Percentiles rank a stretch among this genome's conserved stretches.
Conservation (phyloP, 1,284 basidiomycete species). For the Moniliella sp. region DNA sequence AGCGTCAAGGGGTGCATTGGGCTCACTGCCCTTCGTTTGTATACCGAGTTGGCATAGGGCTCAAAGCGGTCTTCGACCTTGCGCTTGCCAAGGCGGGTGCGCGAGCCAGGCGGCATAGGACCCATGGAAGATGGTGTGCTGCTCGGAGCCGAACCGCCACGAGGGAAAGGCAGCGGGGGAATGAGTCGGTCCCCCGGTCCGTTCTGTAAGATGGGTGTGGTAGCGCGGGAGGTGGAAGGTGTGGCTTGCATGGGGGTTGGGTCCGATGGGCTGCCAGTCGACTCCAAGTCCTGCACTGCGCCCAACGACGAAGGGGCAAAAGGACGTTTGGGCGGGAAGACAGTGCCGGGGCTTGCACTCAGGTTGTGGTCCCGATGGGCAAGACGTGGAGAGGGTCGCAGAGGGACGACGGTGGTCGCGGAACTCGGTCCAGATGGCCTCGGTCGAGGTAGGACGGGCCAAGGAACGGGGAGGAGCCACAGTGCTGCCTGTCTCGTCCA, state of each 20-base stretch:
- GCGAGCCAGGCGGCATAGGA: no score
- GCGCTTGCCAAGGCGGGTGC: no score
- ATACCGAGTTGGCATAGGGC: conserved; percentile 5
- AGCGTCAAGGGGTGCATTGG: conserved; percentile 8
- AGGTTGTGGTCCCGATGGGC: neutral
- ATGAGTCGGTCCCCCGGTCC: neutral
- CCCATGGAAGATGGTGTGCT: neutral
- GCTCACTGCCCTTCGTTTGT: conserved; percentile 12
- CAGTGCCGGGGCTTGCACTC: neutral
- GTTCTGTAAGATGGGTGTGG: no score
- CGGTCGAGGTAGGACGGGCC: neutral
- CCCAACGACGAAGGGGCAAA: neutral
- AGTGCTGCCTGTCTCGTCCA: neutral
- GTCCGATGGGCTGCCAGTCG: no score
- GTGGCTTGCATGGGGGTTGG: no score
- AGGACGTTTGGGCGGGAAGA: neutral
- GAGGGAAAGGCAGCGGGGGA: neutral
- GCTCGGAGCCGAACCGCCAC: neutral
- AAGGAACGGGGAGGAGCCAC: neutral
- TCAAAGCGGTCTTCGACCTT: conserved; percentile 14
- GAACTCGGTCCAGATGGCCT: neutral
- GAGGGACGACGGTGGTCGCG: neutral
- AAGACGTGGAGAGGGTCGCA: neutral
- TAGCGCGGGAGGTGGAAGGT: no score
- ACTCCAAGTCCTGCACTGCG: no score